Evolutionary conservation across 345 rosid species (phyloP).

Genomic region (Lenwebbia sp.): DNA sequence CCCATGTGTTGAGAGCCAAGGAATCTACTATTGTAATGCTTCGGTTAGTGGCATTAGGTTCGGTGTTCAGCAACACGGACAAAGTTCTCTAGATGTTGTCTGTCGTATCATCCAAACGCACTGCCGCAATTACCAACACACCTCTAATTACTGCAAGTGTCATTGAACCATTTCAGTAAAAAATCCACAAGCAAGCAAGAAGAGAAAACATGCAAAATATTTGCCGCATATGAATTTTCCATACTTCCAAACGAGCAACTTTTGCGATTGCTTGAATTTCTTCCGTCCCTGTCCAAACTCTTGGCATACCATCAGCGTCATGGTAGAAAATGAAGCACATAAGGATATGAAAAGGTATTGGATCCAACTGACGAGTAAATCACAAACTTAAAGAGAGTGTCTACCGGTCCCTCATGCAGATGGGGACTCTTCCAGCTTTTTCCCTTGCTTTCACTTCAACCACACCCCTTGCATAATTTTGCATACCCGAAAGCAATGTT

Average conservation of each 20-base stretch:
- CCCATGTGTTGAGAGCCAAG: constrained; percentile 90
- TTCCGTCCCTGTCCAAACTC: constrained; percentile 96
- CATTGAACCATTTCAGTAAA: constrained; percentile 5
- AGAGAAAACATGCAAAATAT: background rate
- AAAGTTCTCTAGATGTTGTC: constrained; percentile 63
- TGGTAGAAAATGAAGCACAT: constrained; percentile 1
- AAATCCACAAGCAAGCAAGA: background rate
- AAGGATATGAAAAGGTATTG: background rate
- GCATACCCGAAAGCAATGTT: constrained; percentile 42
- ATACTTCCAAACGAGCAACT: constrained; percentile 78
- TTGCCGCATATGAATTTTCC: constrained; percentile 2
- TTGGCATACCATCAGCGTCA: constrained; percentile 95
- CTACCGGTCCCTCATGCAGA: constrained; percentile 84
- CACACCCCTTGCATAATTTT: constrained; percentile 53
- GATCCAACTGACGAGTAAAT: background rate
- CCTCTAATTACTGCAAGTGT: constrained; percentile 61
- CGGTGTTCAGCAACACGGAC: constrained; percentile 42
- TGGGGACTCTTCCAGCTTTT: constrained; percentile 80
- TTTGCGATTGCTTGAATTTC: constrained; percentile 86
- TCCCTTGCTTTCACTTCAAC: constrained; percentile 86
- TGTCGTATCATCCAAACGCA: constrained; percentile 61
- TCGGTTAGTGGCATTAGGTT: constrained; percentile 27
- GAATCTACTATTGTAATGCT: constrained; percentile 51
- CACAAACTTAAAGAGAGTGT: background rate
- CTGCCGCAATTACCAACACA: constrained; percentile 74